Evolutionary conservation across 805 yeast genomes (phyloP).

Genomic region (Cyberlindnera bimundalis): DNA sequence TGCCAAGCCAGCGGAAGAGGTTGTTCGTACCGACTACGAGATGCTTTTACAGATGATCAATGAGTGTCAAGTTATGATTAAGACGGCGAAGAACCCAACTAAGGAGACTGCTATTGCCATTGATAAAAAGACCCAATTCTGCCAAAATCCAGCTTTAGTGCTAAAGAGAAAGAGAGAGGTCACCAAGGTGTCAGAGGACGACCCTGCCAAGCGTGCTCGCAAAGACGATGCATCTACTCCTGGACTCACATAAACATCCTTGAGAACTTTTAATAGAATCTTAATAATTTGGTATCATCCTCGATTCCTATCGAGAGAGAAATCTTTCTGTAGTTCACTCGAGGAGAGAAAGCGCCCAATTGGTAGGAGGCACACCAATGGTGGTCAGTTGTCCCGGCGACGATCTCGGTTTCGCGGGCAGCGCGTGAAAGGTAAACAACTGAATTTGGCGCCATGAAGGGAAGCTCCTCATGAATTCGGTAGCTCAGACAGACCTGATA

Average conservation of each 20-base stretch:
- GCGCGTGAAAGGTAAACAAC: background rate
- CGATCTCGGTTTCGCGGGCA: background rate
- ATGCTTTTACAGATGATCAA: slow-evolving; percentile 42
- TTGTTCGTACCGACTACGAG: slow-evolving; percentile 31
- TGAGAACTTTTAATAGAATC: background rate
- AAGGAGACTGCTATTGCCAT: slow-evolving; percentile 60
- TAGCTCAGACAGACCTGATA: too few relatives aligned
- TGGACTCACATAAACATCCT: too few relatives aligned
- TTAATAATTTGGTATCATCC: too few relatives aligned
- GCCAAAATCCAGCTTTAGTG: slow-evolving; percentile 54
- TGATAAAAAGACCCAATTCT: slow-evolving; percentile 60
- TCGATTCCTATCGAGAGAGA: too few relatives aligned
- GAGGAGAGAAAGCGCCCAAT: too few relatives aligned
- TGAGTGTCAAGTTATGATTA: slow-evolving; percentile 46
- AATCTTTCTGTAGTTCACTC: too few relatives aligned
- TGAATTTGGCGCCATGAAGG: background rate
- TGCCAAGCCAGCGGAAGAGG: slow-evolving; percentile 6
- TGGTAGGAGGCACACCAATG: background rate
- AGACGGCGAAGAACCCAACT: slow-evolving; percentile 41
- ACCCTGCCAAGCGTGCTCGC: slow-evolving; percentile 22
- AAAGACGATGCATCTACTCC: background rate
- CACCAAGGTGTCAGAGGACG: slow-evolving; percentile 19
- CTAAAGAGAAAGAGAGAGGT: slow-evolving; percentile 42
- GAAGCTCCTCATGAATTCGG: too few relatives aligned
- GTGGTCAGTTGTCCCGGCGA: background rate